Evolutionary conservation across 164 flowering plant genomes (phyloP).

Genomic region (Aristolochia contorta): DNA sequence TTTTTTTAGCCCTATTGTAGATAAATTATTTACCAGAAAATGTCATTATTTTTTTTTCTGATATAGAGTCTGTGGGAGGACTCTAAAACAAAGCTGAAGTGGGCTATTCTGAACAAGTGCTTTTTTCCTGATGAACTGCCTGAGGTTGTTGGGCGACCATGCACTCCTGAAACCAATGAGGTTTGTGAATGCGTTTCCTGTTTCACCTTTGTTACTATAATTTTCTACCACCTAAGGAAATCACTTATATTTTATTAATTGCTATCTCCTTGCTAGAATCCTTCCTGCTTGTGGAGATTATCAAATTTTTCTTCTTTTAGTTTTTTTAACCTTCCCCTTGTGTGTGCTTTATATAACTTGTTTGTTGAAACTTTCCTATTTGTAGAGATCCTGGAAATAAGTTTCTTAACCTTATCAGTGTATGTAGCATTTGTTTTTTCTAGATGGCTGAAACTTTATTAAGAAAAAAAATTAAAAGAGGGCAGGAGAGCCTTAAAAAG

Average conservation of each 20-base stretch:
- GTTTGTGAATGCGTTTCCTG: conserved; percentile 18
- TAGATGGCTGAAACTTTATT: no score
- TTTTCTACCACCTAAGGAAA: neutral
- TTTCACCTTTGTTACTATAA: neutral
- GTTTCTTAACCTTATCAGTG: no score
- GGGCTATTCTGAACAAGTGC: conserved; percentile 46
- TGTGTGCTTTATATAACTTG: neutral
- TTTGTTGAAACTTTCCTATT: neutral
- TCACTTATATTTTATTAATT: neutral
- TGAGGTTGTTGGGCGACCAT: conserved; percentile 50
- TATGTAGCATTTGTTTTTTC: no score
- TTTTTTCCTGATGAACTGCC: conserved; percentile 73
- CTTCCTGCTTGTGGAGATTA: neutral
- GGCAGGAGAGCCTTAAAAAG: no score
- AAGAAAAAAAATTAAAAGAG: no score
- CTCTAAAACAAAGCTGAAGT: conserved; percentile 40
- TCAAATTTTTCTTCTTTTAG: neutral
- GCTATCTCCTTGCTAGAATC: neutral
- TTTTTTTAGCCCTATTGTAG: conserved; percentile 2
- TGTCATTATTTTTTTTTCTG: neutral
- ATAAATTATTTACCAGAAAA: neutral
- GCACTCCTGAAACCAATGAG: conserved; percentile 58
- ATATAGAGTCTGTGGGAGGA: conserved; percentile 87
- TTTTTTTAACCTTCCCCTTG: neutral
- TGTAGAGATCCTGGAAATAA: no score